A percentile compares a stretch with the other conserved stretches of the same genome.
Conservation (phyloP, 495 filamentous ascomycete genomes). For the Acidiella bohemica region DNA sequence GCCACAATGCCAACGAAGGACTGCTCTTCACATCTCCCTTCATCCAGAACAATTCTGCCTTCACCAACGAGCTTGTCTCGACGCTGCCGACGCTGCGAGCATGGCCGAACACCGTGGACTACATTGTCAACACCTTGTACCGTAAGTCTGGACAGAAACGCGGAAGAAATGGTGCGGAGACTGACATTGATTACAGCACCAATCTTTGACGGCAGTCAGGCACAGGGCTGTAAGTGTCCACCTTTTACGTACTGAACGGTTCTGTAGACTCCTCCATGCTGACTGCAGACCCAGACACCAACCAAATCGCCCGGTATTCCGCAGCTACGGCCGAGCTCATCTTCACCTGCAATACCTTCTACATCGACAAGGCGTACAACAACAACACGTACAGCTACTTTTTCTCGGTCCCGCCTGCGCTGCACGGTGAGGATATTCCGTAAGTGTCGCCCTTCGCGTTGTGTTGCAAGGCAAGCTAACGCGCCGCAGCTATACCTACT, state of each 20-base stretch:
- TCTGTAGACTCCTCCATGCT: too few species aligned
- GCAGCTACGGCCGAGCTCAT: slow-evolving; percentile 28
- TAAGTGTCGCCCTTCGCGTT: too few species aligned
- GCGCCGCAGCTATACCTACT: slow-evolving; percentile 19
- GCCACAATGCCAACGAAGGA: slow-evolving; percentile 40
- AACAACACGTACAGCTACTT: slow-evolving; percentile 45
- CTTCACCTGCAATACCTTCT: slow-evolving; percentile 40
- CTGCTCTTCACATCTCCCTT: slow-evolving; percentile 35
- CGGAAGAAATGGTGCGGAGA: background rate
- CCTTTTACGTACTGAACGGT: too few species aligned
- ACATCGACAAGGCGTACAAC: slow-evolving; percentile 33
- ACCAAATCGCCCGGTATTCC: slow-evolving; percentile 27
- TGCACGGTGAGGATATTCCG: slow-evolving; percentile 40
- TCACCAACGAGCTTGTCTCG: slow-evolving; percentile 21
- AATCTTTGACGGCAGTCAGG: slow-evolving; percentile 30
- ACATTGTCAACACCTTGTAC: slow-evolving; percentile 31
- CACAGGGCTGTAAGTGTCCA: too few species aligned
- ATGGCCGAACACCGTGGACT: slow-evolving; percentile 21
- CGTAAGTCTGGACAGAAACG: too few species aligned
- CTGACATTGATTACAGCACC: slow-evolving; percentile 12
- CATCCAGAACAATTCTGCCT: slow-evolving; percentile 24
- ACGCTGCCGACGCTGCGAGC: slow-evolving; percentile 21
- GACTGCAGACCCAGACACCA: too few species aligned
- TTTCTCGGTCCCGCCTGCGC: slow-evolving; percentile 46
- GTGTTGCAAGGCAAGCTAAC: background rate